These are phyloP conservation scores for Luzula sylvatica DNA, from an alignment of 176 grass and related monocot genomes.

Conservation along the genomic window DNA sequence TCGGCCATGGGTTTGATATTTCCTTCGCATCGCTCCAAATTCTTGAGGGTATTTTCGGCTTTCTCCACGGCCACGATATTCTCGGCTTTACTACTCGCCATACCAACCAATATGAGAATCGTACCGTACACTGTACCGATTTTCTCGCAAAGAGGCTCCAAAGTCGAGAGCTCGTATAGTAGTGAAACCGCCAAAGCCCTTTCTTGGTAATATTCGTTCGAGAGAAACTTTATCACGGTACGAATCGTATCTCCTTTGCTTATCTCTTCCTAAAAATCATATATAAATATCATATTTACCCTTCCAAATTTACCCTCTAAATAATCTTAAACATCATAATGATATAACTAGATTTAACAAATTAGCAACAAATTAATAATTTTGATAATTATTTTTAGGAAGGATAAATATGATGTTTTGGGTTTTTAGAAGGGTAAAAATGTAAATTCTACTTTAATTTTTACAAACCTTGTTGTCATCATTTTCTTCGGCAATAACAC, in stretches of 20 bases:
- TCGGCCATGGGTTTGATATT: constrained; percentile 84
- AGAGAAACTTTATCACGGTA: constrained; percentile 63
- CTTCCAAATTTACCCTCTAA: not conserved
- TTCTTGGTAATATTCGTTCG: constrained; percentile 54
- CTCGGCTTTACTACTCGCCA: constrained; percentile 58
- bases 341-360: no score
- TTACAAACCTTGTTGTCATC: constrained; percentile 39
- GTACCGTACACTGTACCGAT: constrained; percentile 60
- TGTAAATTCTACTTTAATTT: no score
- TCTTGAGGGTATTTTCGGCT: constrained; percentile 54
- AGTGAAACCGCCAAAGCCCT: constrained; percentile 55
- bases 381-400: no score
- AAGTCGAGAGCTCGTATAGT: constrained; percentile 41
- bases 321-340: no score
- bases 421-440: no score
- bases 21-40: constrained; percentile 48
- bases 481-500: constrained; percentile 26
- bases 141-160: constrained; percentile 31
- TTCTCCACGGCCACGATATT: constrained; percentile 51
- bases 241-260: constrained; percentile 60
- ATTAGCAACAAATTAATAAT: no score
- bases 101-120: constrained; percentile 65
- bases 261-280: constrained; percentile 34
- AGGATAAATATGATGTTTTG: no score
- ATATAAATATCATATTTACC: not conserved